Evolutionary conservation across 225 moss, liverwort and hornwort genomes (phyloP).

Genomic region (Anthoceros angustus): DNA sequence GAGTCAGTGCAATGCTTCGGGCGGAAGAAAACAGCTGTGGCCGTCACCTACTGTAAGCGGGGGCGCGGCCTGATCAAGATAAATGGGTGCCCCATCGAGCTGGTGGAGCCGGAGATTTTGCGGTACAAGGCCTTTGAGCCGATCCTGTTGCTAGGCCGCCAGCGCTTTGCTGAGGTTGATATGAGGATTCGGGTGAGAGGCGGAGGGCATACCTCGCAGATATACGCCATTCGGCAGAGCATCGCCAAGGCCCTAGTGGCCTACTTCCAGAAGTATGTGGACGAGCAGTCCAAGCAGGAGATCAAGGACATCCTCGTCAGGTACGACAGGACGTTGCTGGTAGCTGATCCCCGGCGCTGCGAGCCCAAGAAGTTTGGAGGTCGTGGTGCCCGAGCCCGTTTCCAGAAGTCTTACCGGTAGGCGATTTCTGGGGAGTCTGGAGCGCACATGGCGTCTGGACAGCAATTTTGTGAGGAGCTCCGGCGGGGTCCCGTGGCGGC

Average conservation of each 20-base stretch:
- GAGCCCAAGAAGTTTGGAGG: constrained; percentile 2
- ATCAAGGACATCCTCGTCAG: neutral
- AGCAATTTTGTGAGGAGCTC: too few relatives aligned
- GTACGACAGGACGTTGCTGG: neutral
- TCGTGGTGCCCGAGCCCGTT: neutral
- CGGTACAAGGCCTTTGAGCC: constrained; percentile 2
- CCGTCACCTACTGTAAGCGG: neutral
- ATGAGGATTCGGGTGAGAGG: neutral
- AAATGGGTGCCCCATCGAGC: neutral
- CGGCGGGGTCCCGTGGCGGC: too few relatives aligned
- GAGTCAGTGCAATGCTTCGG: constrained; percentile 2
- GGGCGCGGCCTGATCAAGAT: neutral
- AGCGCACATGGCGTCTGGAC: neutral
- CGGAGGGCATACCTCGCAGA: constrained; percentile 1
- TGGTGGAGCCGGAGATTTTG: neutral
- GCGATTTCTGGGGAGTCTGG: neutral
- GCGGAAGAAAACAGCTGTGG: neutral
- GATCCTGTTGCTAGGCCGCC: neutral
- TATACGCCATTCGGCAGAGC: constrained; percentile 1
- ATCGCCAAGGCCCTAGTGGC: constrained; percentile 1
- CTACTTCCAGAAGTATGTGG: neutral
- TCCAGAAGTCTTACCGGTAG: neutral
- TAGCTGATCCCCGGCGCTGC: constrained; percentile 1
- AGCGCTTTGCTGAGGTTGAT: neutral
- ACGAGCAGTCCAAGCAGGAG: neutral